Evolutionary conservation across 371 early-diverging fungal species (phyloP), one percentile per base, ranked within the genome.

Genomic region (Apophysomyces sp.): DNA sequence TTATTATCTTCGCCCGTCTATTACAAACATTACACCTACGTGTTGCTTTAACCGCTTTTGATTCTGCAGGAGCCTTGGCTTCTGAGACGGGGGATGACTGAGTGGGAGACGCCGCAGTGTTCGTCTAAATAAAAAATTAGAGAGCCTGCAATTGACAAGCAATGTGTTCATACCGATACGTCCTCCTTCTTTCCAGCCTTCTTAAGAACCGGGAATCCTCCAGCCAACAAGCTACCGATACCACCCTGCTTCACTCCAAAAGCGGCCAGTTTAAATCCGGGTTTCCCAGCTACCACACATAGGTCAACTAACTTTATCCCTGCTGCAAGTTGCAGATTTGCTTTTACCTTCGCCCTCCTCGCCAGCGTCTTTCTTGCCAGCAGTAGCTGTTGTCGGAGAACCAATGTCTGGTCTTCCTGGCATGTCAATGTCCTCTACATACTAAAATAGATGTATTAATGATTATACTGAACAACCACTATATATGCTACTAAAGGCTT

Each of bases 221-320:
- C 90, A 24, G 90, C 89, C 57, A 92, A 86, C 34, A 92, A 68
- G 54, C 89, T 85, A 30, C 92, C 92, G 57, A 92, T 81, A 21
- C 92, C 92, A 57, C 91, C 92, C 66, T 89, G 88, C 61, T 89
- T 89, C n/a, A 92, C 91, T 55, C 92, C 92, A 62, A 86, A 91
- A 1, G 90, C 88, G 6, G 89, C 88, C 62, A 89, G 68, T 62
- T 80, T 89, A 56, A 69, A 69, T 15, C 58, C 62, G 5, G 62
- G 67, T 53, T 66, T 66, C 30, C 60, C 40, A 16, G 58, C 58
- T 61, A 41, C 2, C 27, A 29, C 7, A 62, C 12, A 56, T 32
- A 36, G 2, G 4, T 21, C 44, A 44, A 4, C 21, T 11, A n/a
- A 37, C 21, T 44, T 21, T 18, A 21, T 18, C 4, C 44, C 44